Percentiles rank a stretch among this genome's conserved stretches.
These are phyloP conservation scores for Mycena alexandri DNA, from an alignment of 768 basidiomycete species.

Conservation along the genomic window DNA sequence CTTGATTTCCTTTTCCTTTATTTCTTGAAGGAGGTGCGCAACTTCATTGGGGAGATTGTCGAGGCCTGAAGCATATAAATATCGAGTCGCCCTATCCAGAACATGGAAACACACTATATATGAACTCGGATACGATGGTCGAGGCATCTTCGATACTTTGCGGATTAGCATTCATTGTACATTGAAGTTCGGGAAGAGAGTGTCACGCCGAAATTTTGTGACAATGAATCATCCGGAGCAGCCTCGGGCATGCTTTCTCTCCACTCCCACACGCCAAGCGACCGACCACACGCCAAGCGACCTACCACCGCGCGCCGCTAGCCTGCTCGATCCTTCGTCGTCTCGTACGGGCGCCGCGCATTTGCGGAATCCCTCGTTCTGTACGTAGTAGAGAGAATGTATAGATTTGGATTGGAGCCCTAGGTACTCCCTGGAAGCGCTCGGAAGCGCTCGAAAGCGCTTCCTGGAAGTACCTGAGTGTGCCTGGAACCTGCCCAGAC, in stretches of 20 bases:
- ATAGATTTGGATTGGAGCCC: no score
- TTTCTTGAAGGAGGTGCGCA: slow-evolving; percentile 64
- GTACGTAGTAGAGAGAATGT: no score
- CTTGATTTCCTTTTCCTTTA: slow-evolving; percentile 59
- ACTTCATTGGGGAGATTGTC: slow-evolving; percentile 70
- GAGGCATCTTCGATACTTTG: slow-evolving; percentile 67
- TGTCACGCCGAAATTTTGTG: slow-evolving; percentile 14
- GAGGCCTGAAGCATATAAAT: slow-evolving; percentile 51
- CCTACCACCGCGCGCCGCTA: slow-evolving; percentile 11
- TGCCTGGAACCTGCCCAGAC: no score
- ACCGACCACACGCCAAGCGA: no score
- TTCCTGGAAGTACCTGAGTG: no score
- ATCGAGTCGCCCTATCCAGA: not conserved
- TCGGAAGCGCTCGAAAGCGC: no score
- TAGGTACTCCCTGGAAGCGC: no score
- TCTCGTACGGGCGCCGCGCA: slow-evolving; percentile 8
- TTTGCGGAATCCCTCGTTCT: slow-evolving; percentile 12
- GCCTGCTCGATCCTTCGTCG: slow-evolving; percentile 14
- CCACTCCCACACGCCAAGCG: slow-evolving; percentile 10
- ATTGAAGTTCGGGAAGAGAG: slow-evolving; percentile 22
- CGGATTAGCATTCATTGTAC: slow-evolving; percentile 45
- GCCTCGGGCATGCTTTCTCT: slow-evolving; percentile 14
- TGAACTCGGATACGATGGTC: slow-evolving; percentile 66
- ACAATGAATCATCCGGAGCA: no score
- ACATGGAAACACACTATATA: slow-evolving; percentile 57